A percentile compares a stretch with the other conserved stretches of the same genome.
Evolutionary conservation across 1,139 yeast species (phyloP).

Genomic region (Eremothecium sinecaudum): DNA sequence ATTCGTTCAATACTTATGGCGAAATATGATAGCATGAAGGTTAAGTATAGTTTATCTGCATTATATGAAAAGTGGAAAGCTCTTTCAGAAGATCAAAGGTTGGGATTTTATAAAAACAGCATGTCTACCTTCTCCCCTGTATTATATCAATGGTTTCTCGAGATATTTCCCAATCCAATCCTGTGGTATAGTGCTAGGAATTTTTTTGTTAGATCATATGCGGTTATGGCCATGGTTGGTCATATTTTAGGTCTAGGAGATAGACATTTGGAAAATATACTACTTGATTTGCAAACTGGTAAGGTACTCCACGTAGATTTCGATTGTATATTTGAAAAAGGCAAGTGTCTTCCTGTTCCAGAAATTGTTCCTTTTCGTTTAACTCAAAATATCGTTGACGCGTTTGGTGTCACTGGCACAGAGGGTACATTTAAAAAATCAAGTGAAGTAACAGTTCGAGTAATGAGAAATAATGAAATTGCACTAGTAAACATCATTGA

Average conservation of each 20-base stretch:
- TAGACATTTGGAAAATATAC: slow-evolving; percentile 86
- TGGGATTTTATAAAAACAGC: slow-evolving; percentile 27
- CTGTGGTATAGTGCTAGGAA: slow-evolving; percentile 79
- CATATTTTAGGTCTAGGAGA: slow-evolving; percentile 88
- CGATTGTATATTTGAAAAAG: slow-evolving; percentile 88
- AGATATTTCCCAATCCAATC: slow-evolving; percentile 81
- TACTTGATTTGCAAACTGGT: slow-evolving; percentile 67
- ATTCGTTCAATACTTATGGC: slow-evolving; percentile 56
- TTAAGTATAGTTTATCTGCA: slow-evolving; percentile 26
- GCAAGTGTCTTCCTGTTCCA: slow-evolving; percentile 45
- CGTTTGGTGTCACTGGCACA: slow-evolving; percentile 80
- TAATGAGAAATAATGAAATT: slow-evolving; percentile 75
- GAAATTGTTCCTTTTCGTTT: slow-evolving; percentile 91
- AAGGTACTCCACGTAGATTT: slow-evolving; percentile 88
- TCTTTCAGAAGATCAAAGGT: slow-evolving; percentile 23
- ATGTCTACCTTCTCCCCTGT: slow-evolving; percentile 56
- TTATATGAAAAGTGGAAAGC: slow-evolving; percentile 27
- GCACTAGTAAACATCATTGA: slow-evolving; percentile 85
- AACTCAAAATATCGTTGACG: slow-evolving; percentile 83
- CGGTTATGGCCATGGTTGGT: slow-evolving; percentile 98
- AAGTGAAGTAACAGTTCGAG: slow-evolving; percentile 71
- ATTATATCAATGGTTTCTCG: slow-evolving; percentile 77
- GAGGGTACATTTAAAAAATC: slow-evolving; percentile 85
- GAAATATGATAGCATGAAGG: slow-evolving; percentile 35
- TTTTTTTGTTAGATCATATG: slow-evolving; percentile 66